These are phyloP conservation scores for Aspergillus ochraceus DNA, from an alignment of 2,329 filamentous ascomycete species.

Conservation along the genomic window DNA sequence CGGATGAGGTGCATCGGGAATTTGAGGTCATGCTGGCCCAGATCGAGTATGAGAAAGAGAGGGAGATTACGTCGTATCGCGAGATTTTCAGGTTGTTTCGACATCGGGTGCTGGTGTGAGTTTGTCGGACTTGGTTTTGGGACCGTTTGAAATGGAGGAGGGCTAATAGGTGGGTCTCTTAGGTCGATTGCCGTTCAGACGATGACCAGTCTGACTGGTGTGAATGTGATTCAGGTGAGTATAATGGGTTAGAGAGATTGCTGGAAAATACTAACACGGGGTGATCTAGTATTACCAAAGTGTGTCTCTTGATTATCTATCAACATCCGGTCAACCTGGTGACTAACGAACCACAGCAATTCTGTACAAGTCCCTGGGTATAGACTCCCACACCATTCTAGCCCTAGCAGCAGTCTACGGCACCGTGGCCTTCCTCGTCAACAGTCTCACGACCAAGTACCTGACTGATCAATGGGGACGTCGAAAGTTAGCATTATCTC, in stretches of 20 bases:
- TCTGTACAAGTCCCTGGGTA: slow-evolving; percentile 56
- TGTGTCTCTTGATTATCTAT: slow-evolving; percentile 14
- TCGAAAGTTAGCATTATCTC: slow-evolving; percentile 43
- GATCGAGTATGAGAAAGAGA: slow-evolving; percentile 59
- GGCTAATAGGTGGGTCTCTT: slow-evolving; percentile 11
- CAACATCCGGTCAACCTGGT: slow-evolving; percentile 30
- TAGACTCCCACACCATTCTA: slow-evolving; percentile 51
- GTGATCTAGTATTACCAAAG: slow-evolving; percentile 33
- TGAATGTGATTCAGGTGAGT: slow-evolving; percentile 56
- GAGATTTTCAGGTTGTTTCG: slow-evolving; percentile 56
- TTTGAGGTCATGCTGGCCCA: slow-evolving; percentile 56
- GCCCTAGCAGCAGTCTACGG: slow-evolving; percentile 57
- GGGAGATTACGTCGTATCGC: slow-evolving; percentile 53
- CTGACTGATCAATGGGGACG: slow-evolving; percentile 61
- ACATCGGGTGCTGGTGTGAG: slow-evolving; percentile 52
- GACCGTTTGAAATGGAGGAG: not conserved
- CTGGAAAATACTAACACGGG: not conserved
- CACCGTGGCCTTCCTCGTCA: slow-evolving; percentile 53
- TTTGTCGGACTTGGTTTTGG: not conserved
- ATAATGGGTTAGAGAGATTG: not conserved
- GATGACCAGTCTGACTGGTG: slow-evolving; percentile 58
- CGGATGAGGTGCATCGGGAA: slow-evolving; percentile 50
- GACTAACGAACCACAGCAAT: slow-evolving; percentile 42
- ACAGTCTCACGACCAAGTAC: slow-evolving; percentile 53
- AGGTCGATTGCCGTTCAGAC: slow-evolving; percentile 57